These are phyloP conservation scores for Drechslerella coelobrocha DNA, from an alignment of 2,329 filamentous ascomycete genomes.

Conservation along the genomic window DNA sequence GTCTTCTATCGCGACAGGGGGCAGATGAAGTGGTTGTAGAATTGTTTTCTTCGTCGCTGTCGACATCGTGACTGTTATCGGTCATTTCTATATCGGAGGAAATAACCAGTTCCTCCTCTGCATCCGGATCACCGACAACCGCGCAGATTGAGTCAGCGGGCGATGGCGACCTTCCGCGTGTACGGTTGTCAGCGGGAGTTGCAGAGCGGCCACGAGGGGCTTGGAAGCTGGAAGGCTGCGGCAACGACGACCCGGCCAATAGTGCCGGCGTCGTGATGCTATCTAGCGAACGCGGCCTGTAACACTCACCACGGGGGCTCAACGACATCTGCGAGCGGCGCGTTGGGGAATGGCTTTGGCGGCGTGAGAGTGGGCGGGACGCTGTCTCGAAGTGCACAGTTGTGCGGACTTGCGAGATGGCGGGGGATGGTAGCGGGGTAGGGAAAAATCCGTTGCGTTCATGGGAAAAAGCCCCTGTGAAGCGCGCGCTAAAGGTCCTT, in stretches of 20 bases:
- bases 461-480: slow-evolving; percentile 47
- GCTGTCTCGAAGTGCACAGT: slow-evolving; percentile 43
- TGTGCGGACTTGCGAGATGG: slow-evolving; percentile 47
- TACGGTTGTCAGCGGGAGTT: slow-evolving; percentile 50
- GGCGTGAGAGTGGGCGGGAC: slow-evolving; percentile 42
- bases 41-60: slow-evolving; percentile 42
- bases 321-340: slow-evolving; percentile 42
- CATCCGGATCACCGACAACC: slow-evolving; percentile 50
- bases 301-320: slow-evolving; percentile 50
- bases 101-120: slow-evolving; percentile 47
- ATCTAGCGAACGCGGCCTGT: slow-evolving; percentile 49
- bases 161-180: slow-evolving; percentile 48
- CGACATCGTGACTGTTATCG: slow-evolving; percentile 33
- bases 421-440: slow-evolving; percentile 45
- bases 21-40: slow-evolving; percentile 48
- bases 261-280: slow-evolving; percentile 42
- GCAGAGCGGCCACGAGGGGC: slow-evolving; percentile 42
- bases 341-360: slow-evolving; percentile 49
- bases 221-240: slow-evolving; percentile 17
- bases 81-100: slow-evolving; percentile 48
- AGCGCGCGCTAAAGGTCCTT: slow-evolving; percentile 47
- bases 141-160: slow-evolving; percentile 50
- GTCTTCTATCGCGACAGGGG: slow-evolving; percentile 47
- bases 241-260: slow-evolving; percentile 13
- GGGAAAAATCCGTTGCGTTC: slow-evolving; percentile 39